A percentile compares a stretch with the other conserved stretches of the same genome.
These are phyloP conservation scores for Limtongia smithiae DNA, from an alignment of 805 yeast genomes.

Conservation along the genomic window DNA sequence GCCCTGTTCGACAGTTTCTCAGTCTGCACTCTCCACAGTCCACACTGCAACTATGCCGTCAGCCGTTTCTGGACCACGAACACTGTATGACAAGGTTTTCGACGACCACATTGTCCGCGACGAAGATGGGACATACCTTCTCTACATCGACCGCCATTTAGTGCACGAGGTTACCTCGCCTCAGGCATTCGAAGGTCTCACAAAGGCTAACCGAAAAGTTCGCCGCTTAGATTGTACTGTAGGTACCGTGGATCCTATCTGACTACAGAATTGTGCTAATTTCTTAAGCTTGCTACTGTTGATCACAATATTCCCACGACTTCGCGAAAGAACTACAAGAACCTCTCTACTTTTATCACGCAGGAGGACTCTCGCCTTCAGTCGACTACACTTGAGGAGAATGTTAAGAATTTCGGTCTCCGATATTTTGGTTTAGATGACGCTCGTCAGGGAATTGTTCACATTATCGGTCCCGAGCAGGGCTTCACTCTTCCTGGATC, in stretches of 20 bases:
- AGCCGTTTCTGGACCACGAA: constrained; percentile 48
- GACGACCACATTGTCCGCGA: constrained; percentile 89
- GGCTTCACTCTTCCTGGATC: constrained; percentile 98
- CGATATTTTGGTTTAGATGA: constrained; percentile 95
- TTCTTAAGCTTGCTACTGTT: constrained; percentile 31
- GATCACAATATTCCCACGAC: constrained; percentile 86
- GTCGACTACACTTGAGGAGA: constrained; percentile 86
- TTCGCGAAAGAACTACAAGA: constrained; percentile 72
- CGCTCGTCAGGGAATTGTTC: constrained; percentile 95
- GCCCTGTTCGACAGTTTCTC: too few relatives aligned
- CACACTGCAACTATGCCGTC: constrained; percentile 32
- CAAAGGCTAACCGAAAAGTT: constrained; percentile 79
- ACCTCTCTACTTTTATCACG: constrained; percentile 73
- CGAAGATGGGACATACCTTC: constrained; percentile 77
- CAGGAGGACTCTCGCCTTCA: constrained; percentile 91
- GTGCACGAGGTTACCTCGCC: constrained; percentile 99
- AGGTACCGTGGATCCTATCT: not conserved
- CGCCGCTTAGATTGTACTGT: constrained; percentile 56
- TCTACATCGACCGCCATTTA: constrained; percentile 93
- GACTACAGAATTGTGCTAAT: not conserved
- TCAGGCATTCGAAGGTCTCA: constrained; percentile 95
- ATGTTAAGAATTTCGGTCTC: constrained; percentile 83
- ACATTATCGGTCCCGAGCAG: constrained; percentile 98
- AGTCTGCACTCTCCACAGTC: too few relatives aligned
- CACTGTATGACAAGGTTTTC: constrained; percentile 94